A percentile compares a stretch with the other conserved stretches of the same genome.
Evolutionary conservation across 345 rosid species (phyloP).

Genomic region (Bretschneidera sinensis): DNA sequence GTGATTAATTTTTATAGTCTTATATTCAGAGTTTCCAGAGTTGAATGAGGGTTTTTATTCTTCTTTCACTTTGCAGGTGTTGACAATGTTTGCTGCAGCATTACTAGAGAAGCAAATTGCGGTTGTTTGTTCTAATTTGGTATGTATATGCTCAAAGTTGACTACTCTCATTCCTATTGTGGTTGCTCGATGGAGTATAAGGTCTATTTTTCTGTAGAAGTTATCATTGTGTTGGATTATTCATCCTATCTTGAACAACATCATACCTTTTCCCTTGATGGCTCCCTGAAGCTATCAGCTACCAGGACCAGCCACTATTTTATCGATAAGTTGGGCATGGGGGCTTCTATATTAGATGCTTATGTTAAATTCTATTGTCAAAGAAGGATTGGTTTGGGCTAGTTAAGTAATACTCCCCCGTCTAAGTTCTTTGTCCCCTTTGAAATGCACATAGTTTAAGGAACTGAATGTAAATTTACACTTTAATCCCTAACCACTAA

Average conservation of each 20-base stretch:
- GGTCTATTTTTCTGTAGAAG: too few relatives aligned
- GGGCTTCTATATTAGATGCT: background rate
- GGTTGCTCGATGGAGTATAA: background rate
- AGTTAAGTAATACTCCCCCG: too few relatives aligned
- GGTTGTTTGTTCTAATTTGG: conserved; percentile 95
- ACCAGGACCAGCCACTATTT: background rate
- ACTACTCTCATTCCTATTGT: background rate
- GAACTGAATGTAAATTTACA: too few relatives aligned
- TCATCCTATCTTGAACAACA: too few relatives aligned
- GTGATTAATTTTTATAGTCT: background rate
- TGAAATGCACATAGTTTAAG: too few relatives aligned
- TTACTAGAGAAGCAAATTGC: conserved; percentile 86
- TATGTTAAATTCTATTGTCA: too few relatives aligned
- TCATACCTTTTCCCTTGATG: background rate
- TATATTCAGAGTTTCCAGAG: background rate
- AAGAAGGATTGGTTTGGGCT: background rate
- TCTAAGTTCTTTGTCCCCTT: too few relatives aligned
- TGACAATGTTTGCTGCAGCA: conserved; percentile 77
- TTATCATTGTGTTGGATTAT: too few relatives aligned
- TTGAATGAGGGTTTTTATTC: conserved; percentile 8
- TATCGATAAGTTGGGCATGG: background rate
- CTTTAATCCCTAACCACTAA: too few relatives aligned
- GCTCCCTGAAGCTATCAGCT: background rate
- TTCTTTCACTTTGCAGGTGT: conserved; percentile 47
- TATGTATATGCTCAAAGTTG: conserved; percentile 19